Evolutionary conservation across 257 asterid species (phyloP), one percentile per base, ranked within the genome.

Genomic region (Nicotiana sylvestris): DNA sequence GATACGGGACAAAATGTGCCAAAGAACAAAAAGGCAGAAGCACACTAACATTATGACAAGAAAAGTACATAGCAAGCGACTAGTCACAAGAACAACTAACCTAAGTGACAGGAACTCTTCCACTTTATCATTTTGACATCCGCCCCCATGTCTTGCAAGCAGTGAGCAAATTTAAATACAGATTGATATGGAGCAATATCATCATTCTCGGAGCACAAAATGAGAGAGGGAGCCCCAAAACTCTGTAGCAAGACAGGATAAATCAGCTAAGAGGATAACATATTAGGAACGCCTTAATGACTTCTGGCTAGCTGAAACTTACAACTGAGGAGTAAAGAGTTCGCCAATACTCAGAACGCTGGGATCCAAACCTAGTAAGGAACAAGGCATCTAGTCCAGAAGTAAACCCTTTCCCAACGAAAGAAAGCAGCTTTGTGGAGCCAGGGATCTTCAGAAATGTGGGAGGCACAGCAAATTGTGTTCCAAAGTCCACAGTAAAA

Each of bases 331-430:
- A 89, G 89, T 87, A 92, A 55, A 95, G 95, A 70, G 97, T 90
- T 84, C 87, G 92, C 97, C 95, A 95, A 90, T 91, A 92, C 56
- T 92, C 97, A 78, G 89, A 87, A 69, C 89, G 91, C 80, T 95
- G 94, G 80, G 97, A 88, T 76, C 95, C 94, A 86, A 95, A 93
- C 80, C 92, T 89, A 83, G 98, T 93, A 67, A 95, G 89, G 86
- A 93, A 95, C 86, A 95, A 81, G 87, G 98, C 98, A 90, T 93
- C 99, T 89, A 93, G 83, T 81, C 96, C 88, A 74, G 90, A 87
- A 64, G 97, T 92, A 78, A 95, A 89, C 65, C 95, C 94, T 90
- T 91, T 92, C 27, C 93, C 95, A 74, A 92, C 85, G 85, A 91
- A 66, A 0, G 98, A 90, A 18, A 89, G 88, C 67, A 95, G 88